Conservation (phyloP, 805 yeast genomes). For the Kuraishia ogatae region DNA sequence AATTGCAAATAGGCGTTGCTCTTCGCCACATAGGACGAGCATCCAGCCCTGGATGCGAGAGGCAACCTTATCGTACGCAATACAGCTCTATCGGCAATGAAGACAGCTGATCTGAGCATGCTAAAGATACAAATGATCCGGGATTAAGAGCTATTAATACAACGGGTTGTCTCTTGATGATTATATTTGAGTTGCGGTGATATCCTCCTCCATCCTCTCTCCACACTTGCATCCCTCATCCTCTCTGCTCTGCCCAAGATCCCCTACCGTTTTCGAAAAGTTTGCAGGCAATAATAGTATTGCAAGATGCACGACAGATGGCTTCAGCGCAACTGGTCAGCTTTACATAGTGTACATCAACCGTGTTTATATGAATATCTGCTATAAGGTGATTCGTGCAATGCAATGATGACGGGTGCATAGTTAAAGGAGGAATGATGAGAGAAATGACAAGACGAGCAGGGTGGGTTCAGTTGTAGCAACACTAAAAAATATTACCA, state of each 20-base stretch:
- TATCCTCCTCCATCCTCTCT: neutral
- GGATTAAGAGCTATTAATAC: too few relatives aligned
- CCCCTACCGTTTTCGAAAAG: neutral
- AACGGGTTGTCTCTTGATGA: too few relatives aligned
- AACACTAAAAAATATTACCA: too few relatives aligned
- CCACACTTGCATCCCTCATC: neutral
- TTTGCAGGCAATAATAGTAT: neutral
- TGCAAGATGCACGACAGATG: neutral
- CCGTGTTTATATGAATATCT: neutral
- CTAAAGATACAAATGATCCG: neutral
- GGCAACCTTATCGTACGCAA: neutral
- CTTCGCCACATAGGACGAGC: neutral
- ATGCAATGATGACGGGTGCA: too few relatives aligned
- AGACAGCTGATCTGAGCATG: neutral
- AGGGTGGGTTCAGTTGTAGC: too few relatives aligned
- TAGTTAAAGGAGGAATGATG: too few relatives aligned
- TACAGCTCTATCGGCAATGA: neutral
- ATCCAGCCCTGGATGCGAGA: neutral
- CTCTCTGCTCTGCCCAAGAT: neutral
- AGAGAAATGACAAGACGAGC: too few relatives aligned
- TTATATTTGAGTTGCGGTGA: too few relatives aligned
- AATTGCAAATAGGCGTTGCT: neutral
- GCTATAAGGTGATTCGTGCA: too few relatives aligned
- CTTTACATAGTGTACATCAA: too few relatives aligned
- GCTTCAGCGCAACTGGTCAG: neutral